These are phyloP conservation scores for Fraxinus baroniana DNA, from an alignment of 305 asterid genomes.

Conservation along the genomic window DNA sequence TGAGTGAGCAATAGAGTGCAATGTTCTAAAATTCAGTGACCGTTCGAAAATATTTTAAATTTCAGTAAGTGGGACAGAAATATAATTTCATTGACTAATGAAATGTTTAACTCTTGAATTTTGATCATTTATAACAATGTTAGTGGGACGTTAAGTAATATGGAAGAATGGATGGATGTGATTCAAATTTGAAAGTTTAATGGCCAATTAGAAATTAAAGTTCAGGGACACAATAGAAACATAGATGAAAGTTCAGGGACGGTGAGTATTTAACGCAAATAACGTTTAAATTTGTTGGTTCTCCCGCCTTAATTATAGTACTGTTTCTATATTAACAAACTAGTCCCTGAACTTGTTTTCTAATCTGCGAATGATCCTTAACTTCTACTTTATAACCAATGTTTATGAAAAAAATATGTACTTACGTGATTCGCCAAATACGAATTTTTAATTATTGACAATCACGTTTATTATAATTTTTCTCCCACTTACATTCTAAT, in stretches of 20 bases:
- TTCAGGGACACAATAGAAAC: not conserved
- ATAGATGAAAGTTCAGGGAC: not conserved
- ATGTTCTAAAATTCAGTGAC: too few relatives aligned
- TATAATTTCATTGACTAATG: too few relatives aligned
- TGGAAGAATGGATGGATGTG: not conserved
- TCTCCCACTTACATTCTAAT: not conserved
- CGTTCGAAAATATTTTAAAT: too few relatives aligned
- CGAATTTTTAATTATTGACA: too few relatives aligned
- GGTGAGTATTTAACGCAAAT: not conserved
- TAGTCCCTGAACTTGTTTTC: not conserved
- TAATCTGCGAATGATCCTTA: not conserved
- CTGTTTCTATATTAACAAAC: not conserved
- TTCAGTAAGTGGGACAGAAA: too few relatives aligned
- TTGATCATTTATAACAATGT: too few relatives aligned
- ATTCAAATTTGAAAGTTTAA: not conserved
- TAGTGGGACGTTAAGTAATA: not conserved
- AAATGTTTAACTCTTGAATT: too few relatives aligned
- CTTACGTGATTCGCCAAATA: not conserved
- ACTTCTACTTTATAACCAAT: not conserved
- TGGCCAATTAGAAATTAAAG: not conserved
- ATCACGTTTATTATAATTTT: not conserved
- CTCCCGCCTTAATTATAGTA: constrained; percentile 75
- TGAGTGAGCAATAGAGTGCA: too few relatives aligned
- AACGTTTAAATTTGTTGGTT: not conserved
- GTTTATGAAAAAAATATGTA: too few relatives aligned